These are phyloP conservation scores for Colletotrichum camelliae DNA, from an alignment of 2,329 filamentous ascomycete species.

Conservation along the genomic window DNA sequence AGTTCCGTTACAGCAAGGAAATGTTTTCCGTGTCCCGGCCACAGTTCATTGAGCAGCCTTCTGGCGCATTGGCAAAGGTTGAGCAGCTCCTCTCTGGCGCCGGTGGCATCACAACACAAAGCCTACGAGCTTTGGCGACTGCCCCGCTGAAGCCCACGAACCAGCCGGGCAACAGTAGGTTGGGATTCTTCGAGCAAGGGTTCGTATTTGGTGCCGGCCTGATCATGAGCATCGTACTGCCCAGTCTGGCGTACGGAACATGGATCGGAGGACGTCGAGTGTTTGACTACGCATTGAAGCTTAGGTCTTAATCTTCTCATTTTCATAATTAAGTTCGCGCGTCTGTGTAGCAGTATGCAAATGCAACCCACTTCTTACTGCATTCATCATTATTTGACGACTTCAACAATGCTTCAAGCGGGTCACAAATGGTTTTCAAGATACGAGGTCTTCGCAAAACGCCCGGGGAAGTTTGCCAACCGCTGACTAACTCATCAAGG, in stretches of 20 bases:
- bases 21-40: conserved; percentile 17
- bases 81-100: conserved; percentile 4
- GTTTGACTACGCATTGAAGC: conserved; percentile 10
- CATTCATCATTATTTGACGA: neutral
- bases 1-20: conserved; percentile 8
- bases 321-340: neutral
- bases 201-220: conserved; percentile 13
- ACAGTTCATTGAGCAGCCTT: conserved; percentile 3
- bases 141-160: conserved; percentile 4
- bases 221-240: conserved; percentile 10
- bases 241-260: conserved; percentile 13
- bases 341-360: neutral
- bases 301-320: neutral
- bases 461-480: neutral
- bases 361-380: neutral
- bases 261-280: conserved; percentile 14
- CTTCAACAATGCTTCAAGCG: neutral
- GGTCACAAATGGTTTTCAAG: neutral
- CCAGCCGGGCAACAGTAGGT: conserved; percentile 9
- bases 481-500: neutral
- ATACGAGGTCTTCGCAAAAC: neutral
- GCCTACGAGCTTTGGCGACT: neutral
- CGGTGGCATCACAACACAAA: neutral
- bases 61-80: neutral
- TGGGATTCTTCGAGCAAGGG: conserved; percentile 13